A percentile compares a stretch with the other conserved stretches of the same genome.
These are phyloP conservation scores for Funneliformis mosseae DNA, from an alignment of 192 early-diverging fungal species.

Conservation along the genomic window DNA sequence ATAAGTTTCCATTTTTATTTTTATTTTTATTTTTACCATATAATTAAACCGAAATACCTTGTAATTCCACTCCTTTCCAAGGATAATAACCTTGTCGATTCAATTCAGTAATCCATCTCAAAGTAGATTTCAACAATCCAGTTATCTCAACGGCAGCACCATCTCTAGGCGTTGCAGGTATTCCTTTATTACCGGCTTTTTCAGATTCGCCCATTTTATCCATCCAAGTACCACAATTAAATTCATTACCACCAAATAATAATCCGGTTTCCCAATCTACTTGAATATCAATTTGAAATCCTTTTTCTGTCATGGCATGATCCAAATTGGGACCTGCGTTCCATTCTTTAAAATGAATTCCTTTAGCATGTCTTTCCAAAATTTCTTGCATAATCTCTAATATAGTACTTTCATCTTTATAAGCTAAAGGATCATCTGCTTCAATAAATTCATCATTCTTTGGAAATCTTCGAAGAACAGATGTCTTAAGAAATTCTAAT, in stretches of 20 bases:
- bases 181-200: slow-evolving; percentile 90
- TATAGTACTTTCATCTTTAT: slow-evolving; percentile 65
- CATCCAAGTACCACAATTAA: slow-evolving; percentile 99
- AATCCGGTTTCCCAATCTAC: slow-evolving; percentile 82
- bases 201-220: slow-evolving; percentile 97
- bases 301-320: slow-evolving; percentile 87
- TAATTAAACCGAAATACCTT: slow-evolving; percentile 35
- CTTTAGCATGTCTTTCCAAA: slow-evolving; percentile 84
- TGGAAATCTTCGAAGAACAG: slow-evolving; percentile 83
- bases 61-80: slow-evolving; percentile 50
- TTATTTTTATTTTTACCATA: not conserved
- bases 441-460: slow-evolving; percentile 71
- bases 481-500: slow-evolving; percentile 63
- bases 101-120: slow-evolving; percentile 79
- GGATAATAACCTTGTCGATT: slow-evolving; percentile 45
- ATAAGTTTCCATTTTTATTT: not conserved
- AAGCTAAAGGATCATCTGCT: slow-evolving; percentile 65
- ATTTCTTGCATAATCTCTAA: slow-evolving; percentile 92
- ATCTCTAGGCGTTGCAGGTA: slow-evolving; percentile 92
- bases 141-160: slow-evolving; percentile 91
- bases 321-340: slow-evolving; percentile 91
- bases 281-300: slow-evolving; percentile 82
- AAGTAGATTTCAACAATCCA: slow-evolving; percentile 81
- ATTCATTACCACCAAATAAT: slow-evolving; percentile 82
- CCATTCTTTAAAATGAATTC: slow-evolving; percentile 92